Percentiles rank a stretch among this genome's conserved stretches.
Conservation (phyloP, 2,329 filamentous ascomycete species). For the Colletotrichum ledebouriae region DNA sequence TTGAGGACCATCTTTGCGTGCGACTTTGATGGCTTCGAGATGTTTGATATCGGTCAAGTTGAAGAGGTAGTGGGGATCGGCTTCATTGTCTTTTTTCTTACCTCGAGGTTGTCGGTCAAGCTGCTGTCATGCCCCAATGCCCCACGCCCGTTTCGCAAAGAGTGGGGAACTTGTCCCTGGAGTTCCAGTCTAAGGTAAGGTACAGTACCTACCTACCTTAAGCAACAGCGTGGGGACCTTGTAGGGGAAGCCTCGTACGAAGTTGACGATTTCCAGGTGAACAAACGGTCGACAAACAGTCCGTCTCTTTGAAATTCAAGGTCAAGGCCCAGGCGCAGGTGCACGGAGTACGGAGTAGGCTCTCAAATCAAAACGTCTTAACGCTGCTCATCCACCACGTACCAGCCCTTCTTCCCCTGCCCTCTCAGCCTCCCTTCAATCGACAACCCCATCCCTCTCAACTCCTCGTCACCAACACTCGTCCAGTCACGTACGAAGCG, state of each 20-base stretch:
- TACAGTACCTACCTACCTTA: too few species aligned
- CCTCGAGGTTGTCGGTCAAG: slow-evolving; percentile 1
- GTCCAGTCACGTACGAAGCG: slow-evolving; percentile 9
- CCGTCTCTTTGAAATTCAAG: neutral
- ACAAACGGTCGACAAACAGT: too few species aligned
- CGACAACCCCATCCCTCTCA: neutral
- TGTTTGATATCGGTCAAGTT: neutral
- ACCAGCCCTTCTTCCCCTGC: slow-evolving; percentile 8
- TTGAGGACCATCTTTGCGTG: slow-evolving; percentile 25
- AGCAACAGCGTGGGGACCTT: neutral
- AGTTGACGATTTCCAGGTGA: neutral
- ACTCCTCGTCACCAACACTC: neutral
- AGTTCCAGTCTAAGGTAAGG: too few species aligned
- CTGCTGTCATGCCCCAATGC: neutral
- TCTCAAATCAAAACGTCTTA: neutral
- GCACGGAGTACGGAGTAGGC: too few species aligned
- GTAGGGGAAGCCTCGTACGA: neutral
- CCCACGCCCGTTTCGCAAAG: slow-evolving; percentile 19
- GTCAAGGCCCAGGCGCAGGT: too few species aligned
- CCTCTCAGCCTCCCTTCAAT: neutral
- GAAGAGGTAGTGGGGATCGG: neutral
- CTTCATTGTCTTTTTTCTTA: neutral
- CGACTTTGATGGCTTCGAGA: rapidly evolving
- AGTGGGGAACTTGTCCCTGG: slow-evolving; percentile 1
- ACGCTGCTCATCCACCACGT: neutral